Evolutionary conservation across 2,329 filamentous ascomycete genomes (phyloP).

Genomic region (Fusarium bactridioides): DNA sequence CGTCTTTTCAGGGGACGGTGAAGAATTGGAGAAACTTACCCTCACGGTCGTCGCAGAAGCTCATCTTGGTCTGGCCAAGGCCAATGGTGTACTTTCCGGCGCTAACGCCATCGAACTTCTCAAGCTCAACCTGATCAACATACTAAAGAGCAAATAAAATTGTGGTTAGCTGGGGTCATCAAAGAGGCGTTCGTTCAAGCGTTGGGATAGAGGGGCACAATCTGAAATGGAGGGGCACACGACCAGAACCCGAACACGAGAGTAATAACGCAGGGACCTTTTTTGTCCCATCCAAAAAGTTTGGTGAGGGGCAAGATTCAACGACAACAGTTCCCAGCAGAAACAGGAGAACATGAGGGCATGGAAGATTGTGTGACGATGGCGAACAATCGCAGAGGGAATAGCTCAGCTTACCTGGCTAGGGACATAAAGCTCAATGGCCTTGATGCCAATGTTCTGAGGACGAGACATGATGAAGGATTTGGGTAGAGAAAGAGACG

Average conservation of each 20-base stretch:
- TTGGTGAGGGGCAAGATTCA: constrained; percentile 34
- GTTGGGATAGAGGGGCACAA: constrained; percentile 36
- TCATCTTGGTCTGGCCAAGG: constrained; percentile 90
- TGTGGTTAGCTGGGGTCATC: constrained; percentile 41
- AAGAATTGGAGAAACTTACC: constrained; percentile 57
- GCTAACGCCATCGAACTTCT: constrained; percentile 85
- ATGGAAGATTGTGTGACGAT: constrained; percentile 1
- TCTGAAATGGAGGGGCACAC: constrained; percentile 39
- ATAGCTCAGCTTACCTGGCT: constrained; percentile 70
- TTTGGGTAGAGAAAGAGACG: constrained; percentile 11
- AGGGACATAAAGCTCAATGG: constrained; percentile 90
- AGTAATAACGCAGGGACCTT: constrained; percentile 32
- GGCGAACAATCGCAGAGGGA: constrained; percentile 9
- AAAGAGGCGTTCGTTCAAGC: constrained; percentile 19
- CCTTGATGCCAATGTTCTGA: constrained; percentile 91
- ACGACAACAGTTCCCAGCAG: constrained; percentile 18
- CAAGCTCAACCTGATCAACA: constrained; percentile 82
- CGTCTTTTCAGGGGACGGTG: constrained; percentile 12
- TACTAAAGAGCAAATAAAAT: constrained; percentile 61
- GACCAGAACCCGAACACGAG: constrained; percentile 31
- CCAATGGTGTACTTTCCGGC: constrained; percentile 90
- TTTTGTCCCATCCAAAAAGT: constrained; percentile 26
- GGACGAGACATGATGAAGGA: constrained; percentile 73
- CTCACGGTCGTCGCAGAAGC: constrained; percentile 89
- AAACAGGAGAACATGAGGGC: constrained; percentile 10